These are phyloP conservation scores for Nitzschia inconspicua DNA, from an alignment of 108 stramenopile genomes.

Conservation along the genomic window DNA sequence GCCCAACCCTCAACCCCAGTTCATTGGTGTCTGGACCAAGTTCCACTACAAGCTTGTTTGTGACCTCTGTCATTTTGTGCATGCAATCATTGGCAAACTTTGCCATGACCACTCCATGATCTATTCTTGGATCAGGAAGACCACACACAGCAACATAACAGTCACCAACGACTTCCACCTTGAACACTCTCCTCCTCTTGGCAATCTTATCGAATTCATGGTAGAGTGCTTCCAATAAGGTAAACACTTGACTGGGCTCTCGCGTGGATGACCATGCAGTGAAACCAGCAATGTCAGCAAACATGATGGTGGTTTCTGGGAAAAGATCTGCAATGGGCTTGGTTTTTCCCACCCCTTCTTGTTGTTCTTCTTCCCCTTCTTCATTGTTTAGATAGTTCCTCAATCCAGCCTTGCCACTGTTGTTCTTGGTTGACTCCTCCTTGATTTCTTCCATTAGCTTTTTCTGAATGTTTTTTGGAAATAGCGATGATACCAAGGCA, in stretches of 20 bases:
- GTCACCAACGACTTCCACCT: conserved; percentile 46
- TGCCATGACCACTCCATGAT: conserved; percentile 37
- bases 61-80: conserved; percentile 19
- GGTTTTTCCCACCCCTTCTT: not conserved
- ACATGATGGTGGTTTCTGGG: conserved; percentile 22
- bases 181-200: conserved; percentile 4
- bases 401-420: not conserved
- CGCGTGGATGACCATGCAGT: conserved; percentile 11
- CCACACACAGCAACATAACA: conserved; percentile 48
- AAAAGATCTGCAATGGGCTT: conserved; percentile 28
- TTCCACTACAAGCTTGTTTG: conserved; percentile 1
- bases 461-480: conserved; percentile 10
- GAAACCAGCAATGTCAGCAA: conserved; percentile 25
- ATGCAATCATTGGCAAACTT: conserved; percentile 35
- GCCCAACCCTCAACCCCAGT: conserved; percentile 36
- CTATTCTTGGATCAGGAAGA: conserved; percentile 13
- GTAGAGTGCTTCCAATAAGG: conserved; percentile 6
- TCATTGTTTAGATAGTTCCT: not conserved
- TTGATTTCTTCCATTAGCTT: conserved; percentile 8
- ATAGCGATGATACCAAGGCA: conserved; percentile 26
- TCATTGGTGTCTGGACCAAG: conserved; percentile 22
- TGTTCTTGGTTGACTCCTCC: not conserved
- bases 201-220: conserved; percentile 6
- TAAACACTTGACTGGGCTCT: conserved; percentile 8
- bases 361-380: not conserved